These are phyloP conservation scores for Infundibulicybe gibba DNA, from an alignment of 768 basidiomycete genomes.

Conservation along the genomic window DNA sequence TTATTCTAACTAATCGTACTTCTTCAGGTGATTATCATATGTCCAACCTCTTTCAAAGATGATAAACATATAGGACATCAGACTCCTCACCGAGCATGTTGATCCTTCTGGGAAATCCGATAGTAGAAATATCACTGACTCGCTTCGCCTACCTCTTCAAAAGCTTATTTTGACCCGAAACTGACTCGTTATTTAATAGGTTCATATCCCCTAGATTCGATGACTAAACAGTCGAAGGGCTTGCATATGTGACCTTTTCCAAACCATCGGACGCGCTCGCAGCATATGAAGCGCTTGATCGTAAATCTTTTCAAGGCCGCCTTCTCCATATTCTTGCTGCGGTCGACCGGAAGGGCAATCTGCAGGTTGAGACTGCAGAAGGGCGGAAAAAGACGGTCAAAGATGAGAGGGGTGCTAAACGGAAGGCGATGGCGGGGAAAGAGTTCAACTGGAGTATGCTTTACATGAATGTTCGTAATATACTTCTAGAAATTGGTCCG, in stretches of 20 bases:
- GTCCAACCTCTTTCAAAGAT: conserved; percentile 24
- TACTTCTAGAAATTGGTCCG: too few relatives aligned
- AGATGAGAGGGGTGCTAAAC: conserved; percentile 59
- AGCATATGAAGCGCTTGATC: conserved; percentile 79
- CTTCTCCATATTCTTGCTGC: conserved; percentile 88
- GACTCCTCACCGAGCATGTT: conserved; percentile 36
- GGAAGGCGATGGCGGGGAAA: conserved; percentile 65
- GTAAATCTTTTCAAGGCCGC: conserved; percentile 86
- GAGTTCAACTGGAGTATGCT: conserved; percentile 79
- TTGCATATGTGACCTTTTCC: conserved; percentile 48
- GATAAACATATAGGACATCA: conserved; percentile 56
- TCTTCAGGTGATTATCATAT: not conserved
- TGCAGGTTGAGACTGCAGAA: conserved; percentile 37
- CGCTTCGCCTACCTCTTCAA: not conserved
- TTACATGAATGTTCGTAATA: too few relatives aligned
- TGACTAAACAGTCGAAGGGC: conserved; percentile 46
- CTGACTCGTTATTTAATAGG: conserved; percentile 24
- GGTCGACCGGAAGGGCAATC: conserved; percentile 56
- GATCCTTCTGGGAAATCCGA: conserved; percentile 27
- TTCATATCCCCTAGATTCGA: conserved; percentile 46
- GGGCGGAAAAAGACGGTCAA: conserved; percentile 47
- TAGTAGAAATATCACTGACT: conserved; percentile 44
- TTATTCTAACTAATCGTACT: not conserved
- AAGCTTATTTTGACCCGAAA: not conserved
- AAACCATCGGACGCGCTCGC: conserved; percentile 41